Percentiles rank a stretch among this genome's conserved stretches.
These are phyloP conservation scores for Inga leiocalycina DNA, from an alignment of 306 rosid genomes.

Conservation along the genomic window DNA sequence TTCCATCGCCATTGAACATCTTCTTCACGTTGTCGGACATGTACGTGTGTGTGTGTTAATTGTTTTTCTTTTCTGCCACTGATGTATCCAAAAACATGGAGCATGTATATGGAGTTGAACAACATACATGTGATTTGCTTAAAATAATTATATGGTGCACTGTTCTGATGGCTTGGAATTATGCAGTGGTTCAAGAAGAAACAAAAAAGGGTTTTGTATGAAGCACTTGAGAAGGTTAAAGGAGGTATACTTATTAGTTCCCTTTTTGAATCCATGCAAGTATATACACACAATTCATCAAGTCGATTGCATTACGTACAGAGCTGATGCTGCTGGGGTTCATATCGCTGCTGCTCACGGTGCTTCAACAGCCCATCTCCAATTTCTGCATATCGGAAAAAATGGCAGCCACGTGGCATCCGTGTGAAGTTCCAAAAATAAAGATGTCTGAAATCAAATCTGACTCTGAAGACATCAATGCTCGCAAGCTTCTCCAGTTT, in stretches of 20 bases:
- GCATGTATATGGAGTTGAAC: too few species aligned
- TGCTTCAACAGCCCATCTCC: conserved; percentile 45
- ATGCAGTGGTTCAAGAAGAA: too few species aligned
- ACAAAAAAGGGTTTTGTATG: too few species aligned
- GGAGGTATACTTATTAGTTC: too few species aligned
- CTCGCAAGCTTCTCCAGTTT: conserved; percentile 43
- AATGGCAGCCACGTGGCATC: conserved; percentile 62
- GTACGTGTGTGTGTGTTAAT: conserved; percentile 10
- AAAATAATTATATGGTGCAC: neutral
- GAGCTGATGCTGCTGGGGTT: conserved; percentile 88
- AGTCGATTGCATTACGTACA: conserved; percentile 4
- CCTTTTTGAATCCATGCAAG: too few species aligned
- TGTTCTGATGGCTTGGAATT: neutral
- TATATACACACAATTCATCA: too few species aligned
- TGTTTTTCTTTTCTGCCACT: too few species aligned
- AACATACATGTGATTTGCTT: too few species aligned
- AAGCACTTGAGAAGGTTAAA: too few species aligned
- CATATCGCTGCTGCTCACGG: conserved; percentile 62
- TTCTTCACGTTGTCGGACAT: conserved; percentile 55
- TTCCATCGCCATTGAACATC: conserved; percentile 63
- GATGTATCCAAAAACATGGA: too few species aligned
- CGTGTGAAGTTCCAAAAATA: conserved; percentile 29
- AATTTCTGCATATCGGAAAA: conserved; percentile 49
- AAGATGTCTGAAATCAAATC: neutral
- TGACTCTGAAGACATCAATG: neutral